These are phyloP conservation scores for Claviceps pazoutovae DNA, from an alignment of 2,329 filamentous ascomycete genomes.

Conservation along the genomic window DNA sequence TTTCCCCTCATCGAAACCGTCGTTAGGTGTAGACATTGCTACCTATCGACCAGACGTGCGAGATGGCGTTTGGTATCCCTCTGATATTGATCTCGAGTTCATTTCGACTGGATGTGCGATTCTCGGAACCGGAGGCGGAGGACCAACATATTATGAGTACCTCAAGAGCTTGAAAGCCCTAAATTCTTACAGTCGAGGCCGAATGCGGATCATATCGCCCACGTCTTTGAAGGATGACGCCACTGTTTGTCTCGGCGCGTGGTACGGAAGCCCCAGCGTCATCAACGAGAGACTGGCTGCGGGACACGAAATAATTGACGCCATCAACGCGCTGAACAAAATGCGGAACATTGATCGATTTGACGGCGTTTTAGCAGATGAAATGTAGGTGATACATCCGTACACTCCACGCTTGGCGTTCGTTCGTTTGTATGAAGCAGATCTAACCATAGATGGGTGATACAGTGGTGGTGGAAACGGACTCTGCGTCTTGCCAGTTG, in stretches of 20 bases:
- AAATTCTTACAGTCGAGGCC: slow-evolving; percentile 17
- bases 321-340: slow-evolving; percentile 22
- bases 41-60: slow-evolving; percentile 18
- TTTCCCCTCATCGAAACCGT: slow-evolving; percentile 18
- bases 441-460: not conserved
- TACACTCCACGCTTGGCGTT: too few relatives aligned
- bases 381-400: slow-evolving; percentile 19
- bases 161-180: slow-evolving; percentile 27
- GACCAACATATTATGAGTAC: slow-evolving; percentile 27
- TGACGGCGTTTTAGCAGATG: slow-evolving; percentile 21
- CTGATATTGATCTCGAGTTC: slow-evolving; percentile 22
- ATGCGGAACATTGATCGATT: slow-evolving; percentile 18
- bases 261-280: slow-evolving; percentile 30
- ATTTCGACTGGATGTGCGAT: slow-evolving; percentile 23
- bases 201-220: slow-evolving; percentile 27
- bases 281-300: slow-evolving; percentile 23
- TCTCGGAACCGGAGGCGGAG: slow-evolving; percentile 24
- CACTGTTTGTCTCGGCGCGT: slow-evolving; percentile 27
- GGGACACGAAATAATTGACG: slow-evolving; percentile 23
- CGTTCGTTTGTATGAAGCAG: not conserved
- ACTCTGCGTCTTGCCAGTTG: slow-evolving; percentile 19
- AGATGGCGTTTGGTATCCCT: slow-evolving; percentile 21
- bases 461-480: slow-evolving; percentile 25
- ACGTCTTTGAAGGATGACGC: slow-evolving; percentile 23
- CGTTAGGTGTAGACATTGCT: slow-evolving; percentile 16